Percentiles rank a stretch among this genome's conserved stretches.
These are phyloP conservation scores for Ulvella scutata DNA, from an alignment of 139 green algal genomes.

Conservation along the genomic window DNA sequence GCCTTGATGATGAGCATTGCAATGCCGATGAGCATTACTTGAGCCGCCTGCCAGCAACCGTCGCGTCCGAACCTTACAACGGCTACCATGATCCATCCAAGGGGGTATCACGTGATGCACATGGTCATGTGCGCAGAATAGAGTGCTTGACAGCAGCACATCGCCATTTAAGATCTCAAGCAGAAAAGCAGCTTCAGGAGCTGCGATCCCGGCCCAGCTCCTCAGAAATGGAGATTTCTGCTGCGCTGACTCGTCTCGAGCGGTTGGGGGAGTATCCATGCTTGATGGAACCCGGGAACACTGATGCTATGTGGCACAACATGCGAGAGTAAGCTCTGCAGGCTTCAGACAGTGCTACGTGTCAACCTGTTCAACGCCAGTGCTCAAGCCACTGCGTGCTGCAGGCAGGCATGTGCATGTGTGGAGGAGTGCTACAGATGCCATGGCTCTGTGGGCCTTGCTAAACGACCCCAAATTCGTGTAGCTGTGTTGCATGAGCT, in stretches of 20 bases:
- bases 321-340: background rate
- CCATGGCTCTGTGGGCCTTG: background rate
- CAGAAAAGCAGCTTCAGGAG: background rate
- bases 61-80: background rate
- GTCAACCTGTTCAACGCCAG: background rate
- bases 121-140: background rate
- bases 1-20: background rate
- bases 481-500: background rate
- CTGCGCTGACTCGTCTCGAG: conserved; percentile 21
- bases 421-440: background rate
- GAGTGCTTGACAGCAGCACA: background rate
- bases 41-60: background rate
- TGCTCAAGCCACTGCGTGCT: background rate
- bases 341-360: background rate
- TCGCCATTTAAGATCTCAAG: background rate
- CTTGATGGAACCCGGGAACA: background rate
- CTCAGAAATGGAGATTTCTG: background rate
- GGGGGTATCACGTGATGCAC: background rate
- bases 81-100: background rate
- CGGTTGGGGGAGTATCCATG: conserved; percentile 10
- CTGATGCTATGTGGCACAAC: background rate
- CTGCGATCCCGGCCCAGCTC: background rate
- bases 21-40: background rate
- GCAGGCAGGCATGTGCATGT: background rate
- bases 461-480: background rate